A percentile compares a stretch with the other conserved stretches of the same genome.
These are phyloP conservation scores for Zopfia rhizophila DNA, from an alignment of 2,329 filamentous ascomycete species.

Conservation along the genomic window DNA sequence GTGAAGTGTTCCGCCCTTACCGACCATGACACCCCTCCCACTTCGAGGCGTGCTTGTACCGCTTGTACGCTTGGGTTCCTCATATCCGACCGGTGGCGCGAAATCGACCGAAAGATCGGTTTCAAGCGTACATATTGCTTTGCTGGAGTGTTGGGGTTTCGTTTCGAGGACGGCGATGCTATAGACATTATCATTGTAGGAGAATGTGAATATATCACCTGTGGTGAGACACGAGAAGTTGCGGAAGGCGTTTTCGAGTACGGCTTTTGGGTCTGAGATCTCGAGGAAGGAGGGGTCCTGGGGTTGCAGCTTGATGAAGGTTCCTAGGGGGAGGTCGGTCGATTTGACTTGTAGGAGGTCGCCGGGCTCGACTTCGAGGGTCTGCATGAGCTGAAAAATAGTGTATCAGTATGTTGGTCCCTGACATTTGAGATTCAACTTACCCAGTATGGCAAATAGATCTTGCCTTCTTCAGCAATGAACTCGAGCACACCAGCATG, in stretches of 20 bases:
- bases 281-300: conserved; percentile 94
- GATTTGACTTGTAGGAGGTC: conserved; percentile 96
- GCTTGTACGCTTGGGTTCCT: conserved; percentile 81
- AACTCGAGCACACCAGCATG: conserved; percentile 98
- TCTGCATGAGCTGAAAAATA: conserved; percentile 83
- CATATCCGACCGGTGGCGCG: conserved; percentile 90
- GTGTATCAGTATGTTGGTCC: conserved; percentile 24
- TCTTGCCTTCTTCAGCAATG: conserved; percentile 94
- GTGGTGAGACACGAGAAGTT: conserved; percentile 95
- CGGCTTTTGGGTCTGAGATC: conserved; percentile 96
- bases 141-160: conserved; percentile 86
- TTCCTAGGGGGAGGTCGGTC: conserved; percentile 88
- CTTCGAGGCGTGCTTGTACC: conserved; percentile 90
- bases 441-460: conserved; percentile 96
- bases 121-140: conserved; percentile 90
- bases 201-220: conserved; percentile 94
- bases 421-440: conserved; percentile 18
- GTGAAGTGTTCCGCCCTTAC: conserved; percentile 78
- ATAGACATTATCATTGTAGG: conserved; percentile 94
- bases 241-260: conserved; percentile 94
- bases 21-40: conserved; percentile 69
- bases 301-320: conserved; percentile 95
- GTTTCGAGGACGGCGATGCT: conserved; percentile 94
- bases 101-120: conserved; percentile 98
- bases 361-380: conserved; percentile 85